A percentile compares a stretch with the other conserved stretches of the same genome.
These are phyloP conservation scores for Glomus cerebriforme DNA, from an alignment of 192 early-diverging fungal species.

Conservation along the genomic window DNA sequence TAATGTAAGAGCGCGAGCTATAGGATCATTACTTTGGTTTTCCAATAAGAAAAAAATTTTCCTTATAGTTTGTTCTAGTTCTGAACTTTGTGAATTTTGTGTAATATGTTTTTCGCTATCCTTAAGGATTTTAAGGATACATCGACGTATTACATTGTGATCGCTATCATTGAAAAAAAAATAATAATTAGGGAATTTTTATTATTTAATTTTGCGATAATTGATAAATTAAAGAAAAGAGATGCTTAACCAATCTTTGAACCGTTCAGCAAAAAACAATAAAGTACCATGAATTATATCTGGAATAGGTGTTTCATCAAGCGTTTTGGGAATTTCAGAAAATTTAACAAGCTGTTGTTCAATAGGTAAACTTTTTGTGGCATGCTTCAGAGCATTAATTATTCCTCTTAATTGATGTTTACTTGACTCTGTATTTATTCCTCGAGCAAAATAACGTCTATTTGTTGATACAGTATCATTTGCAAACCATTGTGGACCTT, in stretches of 20 bases:
- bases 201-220: background rate
- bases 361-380: background rate
- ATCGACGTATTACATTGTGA: conserved; percentile 10
- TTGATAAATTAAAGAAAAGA: background rate
- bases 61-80: background rate
- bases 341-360: conserved; percentile 10
- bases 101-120: conserved; percentile 12
- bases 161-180: background rate
- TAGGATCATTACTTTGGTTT: conserved; percentile 25
- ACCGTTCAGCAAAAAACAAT: conserved; percentile 7
- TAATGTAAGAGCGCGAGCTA: conserved; percentile 13
- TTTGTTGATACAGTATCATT: background rate
- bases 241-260: background rate
- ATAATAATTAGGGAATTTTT: background rate
- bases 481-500: background rate
- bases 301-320: conserved; percentile 12
- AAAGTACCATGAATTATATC: background rate
- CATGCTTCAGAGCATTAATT: background rate
- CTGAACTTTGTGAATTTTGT: background rate
- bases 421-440: background rate
- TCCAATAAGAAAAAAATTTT: conserved; percentile 18
- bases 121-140: conserved; percentile 19
- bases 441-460: background rate
- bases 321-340: background rate
- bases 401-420: background rate